These are phyloP conservation scores for Biancaea sappan DNA, from an alignment of 306 rosid genomes.

Conservation along the genomic window DNA sequence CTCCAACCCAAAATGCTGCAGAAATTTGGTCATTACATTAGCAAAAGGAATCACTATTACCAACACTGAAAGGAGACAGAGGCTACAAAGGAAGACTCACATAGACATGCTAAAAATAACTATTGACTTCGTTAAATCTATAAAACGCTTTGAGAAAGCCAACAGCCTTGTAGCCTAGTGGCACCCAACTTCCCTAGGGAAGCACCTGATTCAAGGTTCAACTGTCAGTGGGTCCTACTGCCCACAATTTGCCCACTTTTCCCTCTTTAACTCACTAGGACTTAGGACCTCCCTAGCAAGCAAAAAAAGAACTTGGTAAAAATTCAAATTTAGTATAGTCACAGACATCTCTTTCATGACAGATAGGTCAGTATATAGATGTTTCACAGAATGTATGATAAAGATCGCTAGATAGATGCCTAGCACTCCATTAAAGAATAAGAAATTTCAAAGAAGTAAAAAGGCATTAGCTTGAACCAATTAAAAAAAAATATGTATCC, in stretches of 20 bases:
- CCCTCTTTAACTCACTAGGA: neutral
- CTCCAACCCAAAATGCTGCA: conserved; percentile 58
- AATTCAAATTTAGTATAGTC: neutral
- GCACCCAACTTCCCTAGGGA: neutral
- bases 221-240: neutral
- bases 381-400: neutral
- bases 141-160: neutral
- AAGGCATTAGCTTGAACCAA: neutral
- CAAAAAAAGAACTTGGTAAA: too few relatives aligned
- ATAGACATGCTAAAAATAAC: neutral
- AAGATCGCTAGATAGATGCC: neutral
- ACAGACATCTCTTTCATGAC: neutral
- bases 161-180: neutral
- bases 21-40: neutral
- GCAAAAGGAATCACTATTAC: neutral
- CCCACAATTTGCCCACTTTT: neutral
- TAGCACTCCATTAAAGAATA: neutral
- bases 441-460: neutral
- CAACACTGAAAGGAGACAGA: neutral
- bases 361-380: neutral
- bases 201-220: neutral
- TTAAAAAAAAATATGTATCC: neutral
- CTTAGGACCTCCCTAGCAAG: too few relatives aligned
- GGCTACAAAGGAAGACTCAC: neutral
- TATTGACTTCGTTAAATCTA: neutral